Evolutionary conservation across 495 filamentous ascomycete genomes (phyloP).

Genomic region (Penicillium dipodomyicola): DNA sequence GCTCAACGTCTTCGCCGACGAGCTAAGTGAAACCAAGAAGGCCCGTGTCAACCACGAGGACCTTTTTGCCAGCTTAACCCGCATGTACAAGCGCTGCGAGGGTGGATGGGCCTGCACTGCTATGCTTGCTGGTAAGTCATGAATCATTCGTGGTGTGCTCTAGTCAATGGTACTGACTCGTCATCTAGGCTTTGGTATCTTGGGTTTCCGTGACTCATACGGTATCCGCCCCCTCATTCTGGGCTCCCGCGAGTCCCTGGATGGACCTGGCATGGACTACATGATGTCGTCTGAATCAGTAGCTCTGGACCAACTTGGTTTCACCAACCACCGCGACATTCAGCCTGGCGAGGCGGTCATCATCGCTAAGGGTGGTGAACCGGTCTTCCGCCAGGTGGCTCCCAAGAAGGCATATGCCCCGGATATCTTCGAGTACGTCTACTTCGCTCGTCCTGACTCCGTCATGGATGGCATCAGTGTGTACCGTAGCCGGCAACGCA

Average conservation of each 20-base stretch:
- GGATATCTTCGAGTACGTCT: slow-evolving; percentile 90
- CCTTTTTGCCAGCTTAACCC: slow-evolving; percentile 71
- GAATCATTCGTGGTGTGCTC: neutral
- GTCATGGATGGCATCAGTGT: slow-evolving; percentile 93
- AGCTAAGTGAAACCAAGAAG: slow-evolving; percentile 93
- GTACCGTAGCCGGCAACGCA: slow-evolving; percentile 82
- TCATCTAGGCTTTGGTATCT: slow-evolving; percentile 68
- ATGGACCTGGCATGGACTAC: slow-evolving; percentile 75
- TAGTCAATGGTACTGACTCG: slow-evolving; percentile 16
- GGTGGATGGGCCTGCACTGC: slow-evolving; percentile 87
- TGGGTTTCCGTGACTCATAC: slow-evolving; percentile 85
- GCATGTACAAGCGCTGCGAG: slow-evolving; percentile 74
- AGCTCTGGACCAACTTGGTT: slow-evolving; percentile 83
- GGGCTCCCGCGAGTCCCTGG: slow-evolving; percentile 68
- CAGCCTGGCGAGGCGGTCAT: slow-evolving; percentile 91
- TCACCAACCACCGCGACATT: slow-evolving; percentile 77
- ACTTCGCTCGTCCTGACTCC: slow-evolving; percentile 77
- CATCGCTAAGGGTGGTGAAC: slow-evolving; percentile 77
- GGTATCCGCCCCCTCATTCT: slow-evolving; percentile 89
- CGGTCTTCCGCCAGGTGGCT: slow-evolving; percentile 73
- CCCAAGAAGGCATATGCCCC: slow-evolving; percentile 72
- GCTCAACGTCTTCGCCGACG: slow-evolving; percentile 92
- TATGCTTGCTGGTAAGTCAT: slow-evolving; percentile 75
- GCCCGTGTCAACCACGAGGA: slow-evolving; percentile 90
- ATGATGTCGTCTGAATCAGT: slow-evolving; percentile 98